phyloP scores from a whole-genome alignment of 179 eudicot genomes.

The Vitellaria paradoxa region DNA sequence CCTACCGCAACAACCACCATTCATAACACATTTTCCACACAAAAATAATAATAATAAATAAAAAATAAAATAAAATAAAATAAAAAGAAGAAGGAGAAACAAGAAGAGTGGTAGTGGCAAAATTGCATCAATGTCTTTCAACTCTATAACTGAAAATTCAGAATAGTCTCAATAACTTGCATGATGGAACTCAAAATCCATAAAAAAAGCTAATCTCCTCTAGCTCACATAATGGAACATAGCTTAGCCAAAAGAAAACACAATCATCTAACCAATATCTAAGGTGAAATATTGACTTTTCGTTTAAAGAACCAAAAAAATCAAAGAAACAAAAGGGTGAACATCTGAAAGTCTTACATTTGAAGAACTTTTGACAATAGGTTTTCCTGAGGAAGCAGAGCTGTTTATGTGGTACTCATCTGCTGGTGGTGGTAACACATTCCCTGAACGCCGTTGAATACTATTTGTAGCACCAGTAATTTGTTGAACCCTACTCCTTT shows the following conservation, averaged over 20 bases:
- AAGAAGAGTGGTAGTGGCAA: background rate
- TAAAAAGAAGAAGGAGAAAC: too few species aligned
- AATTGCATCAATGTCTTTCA: background rate
- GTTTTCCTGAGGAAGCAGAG: slow-evolving; percentile 36
- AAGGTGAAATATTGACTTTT: background rate
- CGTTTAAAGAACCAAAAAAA: background rate
- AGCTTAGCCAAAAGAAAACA: background rate
- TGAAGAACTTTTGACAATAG: slow-evolving; percentile 39
- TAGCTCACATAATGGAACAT: background rate
- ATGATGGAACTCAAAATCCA: background rate
- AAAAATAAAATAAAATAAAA: too few species aligned
- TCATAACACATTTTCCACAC: background rate
- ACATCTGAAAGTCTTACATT: slow-evolving; percentile 37
- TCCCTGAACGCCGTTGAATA: slow-evolving; percentile 40
- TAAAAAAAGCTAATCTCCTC: background rate
- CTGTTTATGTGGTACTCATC: slow-evolving; percentile 45
- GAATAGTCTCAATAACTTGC: background rate
- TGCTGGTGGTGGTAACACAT: slow-evolving; percentile 51
- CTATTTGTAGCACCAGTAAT: slow-evolving; percentile 38
- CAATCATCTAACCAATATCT: slow-evolving; percentile 4
- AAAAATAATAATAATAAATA: too few species aligned
- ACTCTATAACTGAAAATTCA: background rate
- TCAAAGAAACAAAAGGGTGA: background rate
- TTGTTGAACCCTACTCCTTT: slow-evolving; percentile 70
- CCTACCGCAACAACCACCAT: slow-evolving; percentile 4